Conservation (phyloP, 2,329 filamentous ascomycete genomes). For the Myriosclerotinia duriaeana region DNA sequence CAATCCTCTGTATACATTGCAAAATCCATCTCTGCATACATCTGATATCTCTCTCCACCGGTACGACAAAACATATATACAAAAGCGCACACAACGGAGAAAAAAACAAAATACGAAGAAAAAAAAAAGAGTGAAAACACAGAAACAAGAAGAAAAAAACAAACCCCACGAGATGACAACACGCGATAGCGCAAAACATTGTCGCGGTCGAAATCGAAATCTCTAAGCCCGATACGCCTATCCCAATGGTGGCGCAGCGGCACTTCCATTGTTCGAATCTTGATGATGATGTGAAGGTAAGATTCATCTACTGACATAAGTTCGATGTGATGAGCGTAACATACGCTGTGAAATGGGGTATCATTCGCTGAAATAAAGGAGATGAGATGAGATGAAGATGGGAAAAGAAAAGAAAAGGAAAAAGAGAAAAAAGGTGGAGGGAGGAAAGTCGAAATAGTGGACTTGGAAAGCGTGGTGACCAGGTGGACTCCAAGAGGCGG, state of each 20-base stretch:
- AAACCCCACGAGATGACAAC: constrained; percentile 38
- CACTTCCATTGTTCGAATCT: constrained; percentile 48
- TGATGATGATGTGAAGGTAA: not conserved
- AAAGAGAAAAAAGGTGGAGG: not conserved
- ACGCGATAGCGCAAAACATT: constrained; percentile 56
- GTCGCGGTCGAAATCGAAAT: constrained; percentile 43
- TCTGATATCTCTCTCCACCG: too few species aligned
- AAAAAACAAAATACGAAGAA: too few species aligned
- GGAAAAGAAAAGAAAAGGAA: constrained; percentile 12
- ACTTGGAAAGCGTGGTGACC: not conserved
- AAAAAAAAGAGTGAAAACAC: too few species aligned
- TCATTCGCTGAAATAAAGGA: constrained; percentile 44
- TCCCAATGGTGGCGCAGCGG: constrained; percentile 50
- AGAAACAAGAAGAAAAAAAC: not conserved
- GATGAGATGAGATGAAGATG: constrained; percentile 19
- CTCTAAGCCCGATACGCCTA: constrained; percentile 48
- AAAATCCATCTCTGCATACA: too few species aligned
- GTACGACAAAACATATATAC: too few species aligned
- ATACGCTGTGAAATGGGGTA: constrained; percentile 53
- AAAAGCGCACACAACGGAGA: too few species aligned
- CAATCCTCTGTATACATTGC: too few species aligned
- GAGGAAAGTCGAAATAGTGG: too few species aligned
- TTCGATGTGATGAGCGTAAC: constrained; percentile 43
- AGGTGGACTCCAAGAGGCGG: not conserved
- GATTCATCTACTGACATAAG: not conserved